Evolutionary conservation across 2,329 filamentous ascomycete genomes (phyloP).

Genomic region (Colletotrichum trifolii): DNA sequence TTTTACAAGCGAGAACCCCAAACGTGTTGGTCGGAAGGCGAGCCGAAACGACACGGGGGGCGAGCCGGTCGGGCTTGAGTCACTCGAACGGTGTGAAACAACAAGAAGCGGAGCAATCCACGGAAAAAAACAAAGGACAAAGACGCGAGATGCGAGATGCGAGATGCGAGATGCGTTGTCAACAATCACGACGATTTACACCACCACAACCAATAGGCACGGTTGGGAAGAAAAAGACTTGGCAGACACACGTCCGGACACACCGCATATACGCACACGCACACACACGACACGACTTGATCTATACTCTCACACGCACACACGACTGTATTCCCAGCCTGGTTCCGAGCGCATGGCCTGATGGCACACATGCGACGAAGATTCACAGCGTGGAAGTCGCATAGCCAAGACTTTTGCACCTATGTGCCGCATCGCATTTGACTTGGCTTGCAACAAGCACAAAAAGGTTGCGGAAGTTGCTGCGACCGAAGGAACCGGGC

Average conservation of each 20-base stretch:
- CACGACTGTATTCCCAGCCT: not conserved
- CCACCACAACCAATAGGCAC: not conserved
- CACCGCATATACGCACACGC: constrained; percentile 12
- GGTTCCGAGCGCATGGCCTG: constrained; percentile 30
- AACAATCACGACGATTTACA: not conserved
- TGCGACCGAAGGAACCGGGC: constrained; percentile 9
- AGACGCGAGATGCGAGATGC: constrained; percentile 19
- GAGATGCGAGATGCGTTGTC: constrained; percentile 28
- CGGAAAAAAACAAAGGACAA: not conserved
- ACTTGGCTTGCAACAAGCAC: constrained; percentile 18
- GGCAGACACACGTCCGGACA: constrained; percentile 32
- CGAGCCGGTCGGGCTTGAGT: constrained; percentile 1
- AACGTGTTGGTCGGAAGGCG: not conserved
- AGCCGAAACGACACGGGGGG: not conserved
- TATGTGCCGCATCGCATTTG: constrained; percentile 6
- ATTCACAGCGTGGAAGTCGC: constrained; percentile 16
- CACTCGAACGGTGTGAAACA: constrained; percentile 26
- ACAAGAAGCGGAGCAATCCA: constrained; percentile 33
- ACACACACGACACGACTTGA: constrained; percentile 2
- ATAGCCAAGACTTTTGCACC: constrained; percentile 11
- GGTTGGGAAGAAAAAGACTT: constrained; percentile 1
- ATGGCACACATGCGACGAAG: constrained; percentile 27
- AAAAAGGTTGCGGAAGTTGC: constrained; percentile 13
- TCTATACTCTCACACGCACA: not conserved
- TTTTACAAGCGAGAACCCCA: constrained; percentile 16